These are phyloP conservation scores for Verticillium dahliae DNA, from an alignment of 2,329 filamentous ascomycete species.

Conservation along the genomic window DNA sequence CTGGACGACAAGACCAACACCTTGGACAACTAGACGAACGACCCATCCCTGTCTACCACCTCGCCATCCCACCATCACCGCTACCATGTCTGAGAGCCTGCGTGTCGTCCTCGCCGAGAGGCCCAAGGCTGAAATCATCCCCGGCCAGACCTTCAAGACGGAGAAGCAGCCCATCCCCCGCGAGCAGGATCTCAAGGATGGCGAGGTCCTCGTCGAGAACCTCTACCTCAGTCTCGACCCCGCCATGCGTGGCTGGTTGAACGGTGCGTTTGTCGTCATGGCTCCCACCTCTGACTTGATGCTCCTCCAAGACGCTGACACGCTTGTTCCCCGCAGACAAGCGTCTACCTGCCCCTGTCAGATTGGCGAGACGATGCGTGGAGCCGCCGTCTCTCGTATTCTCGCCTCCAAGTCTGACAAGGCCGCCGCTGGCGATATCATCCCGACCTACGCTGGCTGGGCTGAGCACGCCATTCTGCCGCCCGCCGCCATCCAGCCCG, in stretches of 20 bases:
- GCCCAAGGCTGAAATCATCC: constrained; percentile 53
- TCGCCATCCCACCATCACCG: constrained; percentile 14
- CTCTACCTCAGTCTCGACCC: constrained; percentile 67
- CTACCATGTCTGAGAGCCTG: constrained; percentile 34
- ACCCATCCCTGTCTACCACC: too few relatives aligned
- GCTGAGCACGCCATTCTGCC: constrained; percentile 55
- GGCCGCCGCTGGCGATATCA: constrained; percentile 51
- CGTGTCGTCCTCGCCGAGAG: constrained; percentile 58
- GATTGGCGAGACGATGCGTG: constrained; percentile 64
- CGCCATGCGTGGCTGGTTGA: constrained; percentile 71
- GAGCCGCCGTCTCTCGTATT: constrained; percentile 52
- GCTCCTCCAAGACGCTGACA: not conserved
- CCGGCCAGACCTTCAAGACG: constrained; percentile 57
- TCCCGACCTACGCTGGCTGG: constrained; percentile 55
- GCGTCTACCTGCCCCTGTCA: constrained; percentile 64
- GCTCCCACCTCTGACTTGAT: not conserved
- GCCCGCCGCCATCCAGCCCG: constrained; percentile 40
- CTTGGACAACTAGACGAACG: too few relatives aligned
- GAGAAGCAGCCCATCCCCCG: constrained; percentile 45
- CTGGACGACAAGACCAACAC: too few relatives aligned
- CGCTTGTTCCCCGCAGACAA: constrained; percentile 22
- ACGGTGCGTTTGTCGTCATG: constrained; percentile 28
- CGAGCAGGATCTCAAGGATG: constrained; percentile 50
- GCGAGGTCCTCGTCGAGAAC: constrained; percentile 53
- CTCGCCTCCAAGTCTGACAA: constrained; percentile 50